phyloP scores from a whole-genome alignment of 2,329 filamentous ascomycete genomes.

The Aspergillus sp. region DNA sequence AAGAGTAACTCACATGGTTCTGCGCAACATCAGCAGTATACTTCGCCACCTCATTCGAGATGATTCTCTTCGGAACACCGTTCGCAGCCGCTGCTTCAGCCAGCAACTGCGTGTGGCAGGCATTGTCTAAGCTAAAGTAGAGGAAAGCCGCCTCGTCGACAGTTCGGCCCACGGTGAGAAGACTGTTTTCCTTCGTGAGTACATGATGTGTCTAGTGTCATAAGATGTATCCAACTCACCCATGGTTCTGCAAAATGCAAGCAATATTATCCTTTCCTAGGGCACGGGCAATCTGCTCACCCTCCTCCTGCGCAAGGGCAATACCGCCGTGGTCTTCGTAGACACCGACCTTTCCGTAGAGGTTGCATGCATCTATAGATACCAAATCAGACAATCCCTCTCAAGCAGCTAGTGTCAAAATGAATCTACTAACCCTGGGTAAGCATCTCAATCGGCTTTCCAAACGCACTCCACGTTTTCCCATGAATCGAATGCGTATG shows the following conservation, averaged over 20 bases:
- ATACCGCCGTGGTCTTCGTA: slow-evolving; percentile 46
- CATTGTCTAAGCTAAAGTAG: slow-evolving; percentile 44
- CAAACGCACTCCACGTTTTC: slow-evolving; percentile 63
- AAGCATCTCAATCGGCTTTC: slow-evolving; percentile 60
- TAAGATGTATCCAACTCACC: slow-evolving; percentile 23
- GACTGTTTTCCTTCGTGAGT: slow-evolving; percentile 25
- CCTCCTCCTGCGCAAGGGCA: slow-evolving; percentile 44
- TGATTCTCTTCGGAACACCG: slow-evolving; percentile 38
- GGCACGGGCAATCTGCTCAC: slow-evolving; percentile 39
- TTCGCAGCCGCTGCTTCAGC: slow-evolving; percentile 45
- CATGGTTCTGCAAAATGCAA: slow-evolving; percentile 46
- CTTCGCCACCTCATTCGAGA: slow-evolving; percentile 35
- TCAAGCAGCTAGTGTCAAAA: background rate
- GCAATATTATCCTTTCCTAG: slow-evolving; percentile 45
- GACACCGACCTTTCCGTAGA: slow-evolving; percentile 40
- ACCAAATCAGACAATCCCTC: background rate
- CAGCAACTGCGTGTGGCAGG: slow-evolving; percentile 44
- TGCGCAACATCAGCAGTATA: slow-evolving; percentile 40
- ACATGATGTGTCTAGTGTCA: background rate
- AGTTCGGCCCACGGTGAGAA: slow-evolving; percentile 43
- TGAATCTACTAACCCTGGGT: slow-evolving; percentile 54
- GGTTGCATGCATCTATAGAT: slow-evolving; percentile 39
- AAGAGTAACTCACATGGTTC: slow-evolving; percentile 32
- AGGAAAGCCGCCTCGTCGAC: slow-evolving; percentile 45
- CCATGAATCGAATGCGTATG: slow-evolving; percentile 62